Base-by-base conservation (phyloP, 1,284 basidiomycete genomes). In the Ustilago lituana region DNA sequence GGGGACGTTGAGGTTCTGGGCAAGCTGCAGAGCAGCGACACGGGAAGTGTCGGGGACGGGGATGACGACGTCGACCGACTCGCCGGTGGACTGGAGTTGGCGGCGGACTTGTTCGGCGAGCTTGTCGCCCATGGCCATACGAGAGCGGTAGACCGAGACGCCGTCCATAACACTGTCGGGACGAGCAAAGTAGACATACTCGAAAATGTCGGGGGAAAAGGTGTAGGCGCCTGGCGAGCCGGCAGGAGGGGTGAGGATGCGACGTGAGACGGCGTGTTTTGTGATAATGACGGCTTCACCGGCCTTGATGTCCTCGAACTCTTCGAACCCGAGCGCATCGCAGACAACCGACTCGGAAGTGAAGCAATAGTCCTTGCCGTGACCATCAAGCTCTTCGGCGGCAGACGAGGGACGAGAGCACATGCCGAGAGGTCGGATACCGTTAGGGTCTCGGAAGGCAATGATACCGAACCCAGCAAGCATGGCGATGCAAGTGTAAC, bases 81-180 rank as follows among this genome's bases (percentile, higher is more conserved):
- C 76, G 40, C 79, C 81, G 44, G 88, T 87, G 67, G 88, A 87
- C 43, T 85, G 83, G 47, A 98, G 84, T 44, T 94, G 88, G 33
- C 88, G 86, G 81, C 88, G 85, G 24, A 94, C 93, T 83, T 94
- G 91, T 51, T 89, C 89, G 2, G 95, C 96, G 47, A 99, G 88
- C 24, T 90, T 88, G 83, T 98, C 95, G 59, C 96, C 96, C 96
- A 99, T 99, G 6, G 94, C 93, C 95, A 99, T 98, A 37, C 96
- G 89, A 79, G 91, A 91, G 52, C 95, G 88, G 84, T 99, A 98
- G 46, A 99, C 96, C 77, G 92, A 94, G 83, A 98, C 89, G 35
- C 96, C 95, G 82, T 99, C 95, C 61, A 99, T 86, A 57, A 97
- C 96, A 17, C 93, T 96, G 85, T 98, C 96, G 2, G 95, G 96